Evolutionary conservation across 495 filamentous ascomycete species (phyloP).

Genomic region (Xylona heveae): DNA sequence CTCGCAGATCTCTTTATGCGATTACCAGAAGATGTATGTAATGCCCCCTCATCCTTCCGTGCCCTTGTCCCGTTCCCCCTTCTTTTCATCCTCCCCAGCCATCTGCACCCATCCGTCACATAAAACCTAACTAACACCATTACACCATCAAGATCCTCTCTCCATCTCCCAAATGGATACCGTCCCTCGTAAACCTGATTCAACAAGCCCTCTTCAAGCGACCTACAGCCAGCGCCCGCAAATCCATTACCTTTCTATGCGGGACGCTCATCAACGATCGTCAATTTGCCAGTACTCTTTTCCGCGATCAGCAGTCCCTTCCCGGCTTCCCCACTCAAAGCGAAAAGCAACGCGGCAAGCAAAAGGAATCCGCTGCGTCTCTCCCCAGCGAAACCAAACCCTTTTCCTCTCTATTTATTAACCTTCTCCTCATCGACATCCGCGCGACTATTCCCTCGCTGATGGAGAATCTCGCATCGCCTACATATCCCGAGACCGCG

Average conservation of each 20-base stretch:
- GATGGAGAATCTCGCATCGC: constrained; percentile 27
- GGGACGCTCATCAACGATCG: constrained; percentile 1
- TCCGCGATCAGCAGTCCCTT: too few species aligned
- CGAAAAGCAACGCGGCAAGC: not conserved
- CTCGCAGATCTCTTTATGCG: constrained; percentile 21
- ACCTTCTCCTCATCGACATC: constrained; percentile 36
- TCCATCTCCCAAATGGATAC: too few species aligned
- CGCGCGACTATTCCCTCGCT: constrained; percentile 37
- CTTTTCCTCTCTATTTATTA: constrained; percentile 35
- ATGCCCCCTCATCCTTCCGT: too few species aligned
- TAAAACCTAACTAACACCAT: too few species aligned
- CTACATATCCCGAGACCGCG: constrained; percentile 23
- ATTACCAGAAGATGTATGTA: constrained; percentile 19
- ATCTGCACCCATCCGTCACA: too few species aligned
- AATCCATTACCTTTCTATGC: not conserved
- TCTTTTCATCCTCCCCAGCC: too few species aligned
- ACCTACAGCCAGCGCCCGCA: not conserved
- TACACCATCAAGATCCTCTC: too few species aligned
- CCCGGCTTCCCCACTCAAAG: constrained; percentile 5
- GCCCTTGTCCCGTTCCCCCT: too few species aligned
- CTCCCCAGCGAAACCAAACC: constrained; percentile 18
- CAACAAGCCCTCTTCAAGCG: not conserved
- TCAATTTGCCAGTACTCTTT: constrained; percentile 2
- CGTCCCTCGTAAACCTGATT: constrained; percentile 1
- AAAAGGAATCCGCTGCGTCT: not conserved